Conservation (phyloP, 1,139 yeast species). For the Yamadazyma atlantica region DNA sequence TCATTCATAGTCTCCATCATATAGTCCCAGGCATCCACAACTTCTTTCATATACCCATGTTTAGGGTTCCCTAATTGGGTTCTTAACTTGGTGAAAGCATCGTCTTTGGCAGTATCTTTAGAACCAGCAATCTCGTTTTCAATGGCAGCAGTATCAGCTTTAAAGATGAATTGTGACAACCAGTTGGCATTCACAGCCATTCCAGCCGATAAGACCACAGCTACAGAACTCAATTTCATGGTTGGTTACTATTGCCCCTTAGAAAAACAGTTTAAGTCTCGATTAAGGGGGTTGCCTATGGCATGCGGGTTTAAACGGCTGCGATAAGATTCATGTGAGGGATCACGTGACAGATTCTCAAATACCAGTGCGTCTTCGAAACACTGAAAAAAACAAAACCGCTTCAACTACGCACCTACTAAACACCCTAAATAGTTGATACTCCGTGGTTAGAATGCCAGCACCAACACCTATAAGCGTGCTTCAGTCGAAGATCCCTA, state of each 20-base stretch:
- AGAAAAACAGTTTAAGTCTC: neutral
- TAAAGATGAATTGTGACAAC: slow-evolving; percentile 7
- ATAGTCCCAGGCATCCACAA: slow-evolving; percentile 26
- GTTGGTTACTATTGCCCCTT: neutral
- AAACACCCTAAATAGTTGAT: no score
- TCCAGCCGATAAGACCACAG: slow-evolving; percentile 4
- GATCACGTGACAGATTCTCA: neutral
- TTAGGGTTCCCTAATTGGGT: slow-evolving; percentile 9
- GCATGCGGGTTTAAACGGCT: neutral
- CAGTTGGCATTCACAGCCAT: slow-evolving; percentile 7
- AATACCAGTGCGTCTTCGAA: neutral
- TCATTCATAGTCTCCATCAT: slow-evolving; percentile 21
- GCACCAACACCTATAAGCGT: neutral
- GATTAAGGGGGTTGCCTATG: neutral
- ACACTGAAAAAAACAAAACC: neutral
- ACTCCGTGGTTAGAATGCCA: slow-evolving; percentile 3
- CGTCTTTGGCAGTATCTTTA: slow-evolving; percentile 6
- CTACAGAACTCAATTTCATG: slow-evolving; percentile 5
- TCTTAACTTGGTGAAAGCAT: slow-evolving; percentile 10
- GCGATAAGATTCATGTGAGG: neutral
- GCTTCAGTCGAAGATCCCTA: neutral
- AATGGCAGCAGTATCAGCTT: slow-evolving; percentile 1
- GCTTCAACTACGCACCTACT: no score
- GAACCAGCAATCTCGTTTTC: slow-evolving; percentile 6
- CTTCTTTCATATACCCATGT: slow-evolving; percentile 8